Percentiles rank a stretch among this genome's conserved stretches.
phyloP scores from a whole-genome alignment of 139 green algal species.

The Chlamydomonas sphaeroides region DNA sequence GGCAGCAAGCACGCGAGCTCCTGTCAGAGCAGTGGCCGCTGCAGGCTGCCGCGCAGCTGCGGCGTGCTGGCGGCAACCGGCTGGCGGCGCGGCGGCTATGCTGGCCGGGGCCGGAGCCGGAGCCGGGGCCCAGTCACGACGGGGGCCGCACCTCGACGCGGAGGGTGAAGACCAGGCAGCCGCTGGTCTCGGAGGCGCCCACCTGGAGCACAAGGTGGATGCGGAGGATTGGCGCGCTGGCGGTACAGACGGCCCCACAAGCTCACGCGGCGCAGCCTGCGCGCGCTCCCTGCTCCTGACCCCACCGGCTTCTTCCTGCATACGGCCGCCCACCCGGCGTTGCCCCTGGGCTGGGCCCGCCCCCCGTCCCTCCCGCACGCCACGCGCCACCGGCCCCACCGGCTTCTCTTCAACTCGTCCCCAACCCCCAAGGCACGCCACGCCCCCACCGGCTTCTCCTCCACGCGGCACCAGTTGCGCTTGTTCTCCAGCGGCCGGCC shows the following conservation, averaged over 20 bases:
- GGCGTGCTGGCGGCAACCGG: too few species aligned
- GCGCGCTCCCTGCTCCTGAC: not conserved
- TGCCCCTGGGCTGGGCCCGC: not conserved
- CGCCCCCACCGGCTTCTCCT: not conserved
- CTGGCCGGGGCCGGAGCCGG: too few species aligned
- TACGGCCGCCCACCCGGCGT: not conserved
- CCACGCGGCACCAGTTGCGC: constrained; percentile 45
- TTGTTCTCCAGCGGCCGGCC: constrained; percentile 27
- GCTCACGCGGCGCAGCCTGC: too few species aligned
- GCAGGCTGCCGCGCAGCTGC: too few species aligned
- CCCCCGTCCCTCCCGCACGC: too few species aligned
- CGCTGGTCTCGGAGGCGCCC: not conserved
- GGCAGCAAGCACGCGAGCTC: too few species aligned
- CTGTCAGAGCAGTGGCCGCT: too few species aligned
- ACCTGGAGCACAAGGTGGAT: not conserved
- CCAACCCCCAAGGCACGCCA: not conserved
- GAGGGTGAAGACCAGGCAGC: not conserved
- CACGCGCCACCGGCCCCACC: not conserved
- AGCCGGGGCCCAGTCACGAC: too few species aligned
- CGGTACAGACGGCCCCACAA: not conserved
- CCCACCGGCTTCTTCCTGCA: not conserved
- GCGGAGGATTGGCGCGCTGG: not conserved
- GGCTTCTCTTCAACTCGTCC: not conserved
- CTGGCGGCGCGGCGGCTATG: too few species aligned
- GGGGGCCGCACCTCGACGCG: not conserved